Evolutionary conservation across 331 rosid genomes (phyloP), one percentile per base, ranked within the genome.

Genomic region (Malus hybrid): DNA sequence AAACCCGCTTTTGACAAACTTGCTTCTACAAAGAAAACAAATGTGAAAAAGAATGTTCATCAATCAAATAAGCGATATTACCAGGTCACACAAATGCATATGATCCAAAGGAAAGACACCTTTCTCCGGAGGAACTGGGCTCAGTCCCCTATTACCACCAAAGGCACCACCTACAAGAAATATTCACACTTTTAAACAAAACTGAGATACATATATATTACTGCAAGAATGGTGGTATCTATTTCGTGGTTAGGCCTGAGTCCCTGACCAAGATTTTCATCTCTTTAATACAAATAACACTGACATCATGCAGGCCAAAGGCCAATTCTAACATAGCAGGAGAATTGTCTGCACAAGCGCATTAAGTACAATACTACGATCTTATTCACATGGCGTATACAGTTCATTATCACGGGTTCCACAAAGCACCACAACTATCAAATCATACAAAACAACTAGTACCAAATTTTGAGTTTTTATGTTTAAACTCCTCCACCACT

Each of bases 81-180:
- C 98, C 86, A 76, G 72, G 85, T 94, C 99, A 85, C 99, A 94
- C 69, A 94, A 86, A 85, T 92, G 99, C 96, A 91, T 74, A 80
- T 88, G 97, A 71, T 91, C 98, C 88, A 94, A 86, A 75, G 99
- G 98, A 79, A 91, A 94, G 73, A 94, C 82, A 72, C 98, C 98
- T 86, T 94, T 94, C 78, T 94, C 97, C 7, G 98, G 98, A 79
- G 97, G 98, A 66, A 94, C 88, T 3, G 98, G 96, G 33, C 96
- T 85, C 69, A 88, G 83, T 65, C 99, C 99, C 81, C 99, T 85
- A 77, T 86, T 91, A 34, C 98, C 98, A 50, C 98, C 98, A 86
- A 94, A 94, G 39, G 98, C 96, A 69, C 97, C 98, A 42, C 99
- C 97, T 94, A 60, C 81, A 54, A 79, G 55, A 83, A 9, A 50